phyloP scores from a whole-genome alignment of 1,284 basidiomycete genomes.

The Puccinia hordei region DNA sequence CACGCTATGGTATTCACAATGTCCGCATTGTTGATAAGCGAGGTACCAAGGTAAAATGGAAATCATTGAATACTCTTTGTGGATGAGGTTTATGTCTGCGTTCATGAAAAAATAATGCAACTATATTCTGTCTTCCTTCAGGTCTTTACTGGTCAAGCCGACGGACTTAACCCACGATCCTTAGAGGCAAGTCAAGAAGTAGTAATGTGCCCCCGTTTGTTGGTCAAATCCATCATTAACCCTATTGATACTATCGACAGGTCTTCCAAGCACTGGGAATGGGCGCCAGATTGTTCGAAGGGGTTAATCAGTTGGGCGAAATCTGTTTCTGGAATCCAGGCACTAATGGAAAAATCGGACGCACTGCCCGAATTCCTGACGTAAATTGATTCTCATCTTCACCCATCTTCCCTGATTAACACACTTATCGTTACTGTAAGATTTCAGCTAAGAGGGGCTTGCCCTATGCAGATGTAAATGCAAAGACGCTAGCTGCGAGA shows the following conservation, averaged over 20 bases:
- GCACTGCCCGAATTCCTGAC: conserved; percentile 47
- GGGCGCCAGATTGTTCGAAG: conserved; percentile 31
- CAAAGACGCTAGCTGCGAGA: too few species aligned
- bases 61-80: background rate
- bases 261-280: conserved; percentile 48
- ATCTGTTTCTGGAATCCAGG: conserved; percentile 50
- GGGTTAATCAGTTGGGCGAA: conserved; percentile 35
- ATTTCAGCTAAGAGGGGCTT: too few species aligned
- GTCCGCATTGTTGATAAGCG: conserved; percentile 50
- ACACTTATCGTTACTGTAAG: background rate
- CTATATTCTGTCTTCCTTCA: background rate
- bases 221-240: background rate
- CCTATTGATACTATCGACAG: background rate
- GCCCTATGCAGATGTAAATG: too few species aligned
- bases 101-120: background rate
- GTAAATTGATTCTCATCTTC: conserved; percentile 1
- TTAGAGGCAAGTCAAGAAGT: conserved; percentile 35
- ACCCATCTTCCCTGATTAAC: background rate
- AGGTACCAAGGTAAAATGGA: conserved; percentile 37
- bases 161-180: conserved; percentile 48
- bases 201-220: background rate
- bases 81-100: background rate
- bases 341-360: conserved; percentile 24
- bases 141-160: conserved; percentile 51
- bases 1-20: conserved; percentile 50